Conservation (phyloP, 1,284 basidiomycete genomes). For the Ganoderma lingzhi region DNA sequence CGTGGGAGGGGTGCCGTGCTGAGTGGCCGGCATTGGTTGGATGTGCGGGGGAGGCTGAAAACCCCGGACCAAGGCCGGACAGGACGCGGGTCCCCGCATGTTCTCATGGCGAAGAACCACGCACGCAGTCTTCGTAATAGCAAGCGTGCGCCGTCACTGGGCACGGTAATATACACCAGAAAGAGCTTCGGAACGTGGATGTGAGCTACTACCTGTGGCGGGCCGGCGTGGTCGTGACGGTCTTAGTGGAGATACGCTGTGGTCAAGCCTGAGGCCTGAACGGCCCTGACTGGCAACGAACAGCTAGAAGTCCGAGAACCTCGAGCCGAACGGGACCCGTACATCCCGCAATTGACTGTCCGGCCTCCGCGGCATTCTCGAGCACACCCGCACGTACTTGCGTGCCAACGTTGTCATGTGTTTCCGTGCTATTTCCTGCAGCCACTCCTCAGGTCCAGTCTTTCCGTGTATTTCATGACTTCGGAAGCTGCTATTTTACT, state of each 20-base stretch:
- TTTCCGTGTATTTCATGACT: neutral
- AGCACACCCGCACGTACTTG: neutral
- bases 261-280: neutral
- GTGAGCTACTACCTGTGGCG: neutral
- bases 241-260: neutral
- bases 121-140: neutral
- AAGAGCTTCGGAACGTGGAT: neutral
- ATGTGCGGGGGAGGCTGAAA: neutral
- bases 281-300: neutral
- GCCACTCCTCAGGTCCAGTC: neutral
- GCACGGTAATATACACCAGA: neutral
- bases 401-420: neutral
- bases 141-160: neutral
- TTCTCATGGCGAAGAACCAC: neutral
- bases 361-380: constrained; percentile 4
- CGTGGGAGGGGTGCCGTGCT: constrained; percentile 3
- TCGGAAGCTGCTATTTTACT: neutral
- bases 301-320: neutral
- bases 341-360: neutral
- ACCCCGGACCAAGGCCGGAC: constrained; percentile 4
- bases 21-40: constrained; percentile 6
- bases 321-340: neutral
- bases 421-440: neutral
- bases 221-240: neutral
- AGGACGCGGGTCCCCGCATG: constrained; percentile 3